phyloP scores from a whole-genome alignment of 2,329 filamentous ascomycete species.

The Penicillium sclerotiorum region DNA sequence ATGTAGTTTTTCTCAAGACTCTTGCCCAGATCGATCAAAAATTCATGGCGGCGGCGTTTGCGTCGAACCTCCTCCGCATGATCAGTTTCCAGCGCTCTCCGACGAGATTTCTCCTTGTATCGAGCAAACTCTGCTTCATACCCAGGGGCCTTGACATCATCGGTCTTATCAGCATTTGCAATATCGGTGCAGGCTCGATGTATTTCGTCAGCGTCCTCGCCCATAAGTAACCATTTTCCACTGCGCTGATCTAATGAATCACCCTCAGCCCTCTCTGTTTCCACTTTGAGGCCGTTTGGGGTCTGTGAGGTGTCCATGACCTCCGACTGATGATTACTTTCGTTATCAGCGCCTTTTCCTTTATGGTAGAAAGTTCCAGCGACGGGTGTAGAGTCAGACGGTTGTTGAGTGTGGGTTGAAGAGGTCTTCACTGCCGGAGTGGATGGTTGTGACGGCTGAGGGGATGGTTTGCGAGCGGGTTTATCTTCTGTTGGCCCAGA shows the following conservation, averaged over 20 bases:
- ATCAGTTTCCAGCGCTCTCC: constrained; percentile 70
- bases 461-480: constrained; percentile 52
- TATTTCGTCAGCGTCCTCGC: constrained; percentile 65
- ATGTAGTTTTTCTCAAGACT: constrained; percentile 69
- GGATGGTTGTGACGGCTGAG: constrained; percentile 37
- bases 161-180: constrained; percentile 58
- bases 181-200: constrained; percentile 65
- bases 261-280: constrained; percentile 11
- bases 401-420: constrained; percentile 10
- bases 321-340: constrained; percentile 26
- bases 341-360: constrained; percentile 34
- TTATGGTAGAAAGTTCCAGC: constrained; percentile 31
- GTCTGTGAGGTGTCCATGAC: constrained; percentile 5
- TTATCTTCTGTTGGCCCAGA: constrained; percentile 71
- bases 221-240: constrained; percentile 23
- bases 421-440: constrained; percentile 20
- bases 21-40: constrained; percentile 59
- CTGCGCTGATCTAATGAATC: too few species aligned
- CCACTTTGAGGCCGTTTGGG: constrained; percentile 21
- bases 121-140: constrained; percentile 56
- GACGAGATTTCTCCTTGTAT: constrained; percentile 59
- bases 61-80: constrained; percentile 65
- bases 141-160: constrained; percentile 58
- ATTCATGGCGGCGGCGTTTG: constrained; percentile 64
- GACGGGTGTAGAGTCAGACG: constrained; percentile 28